Base-by-base conservation (phyloP, 2,329 filamentous ascomycete species). In the Annulohypoxylon truncatum region DNA sequence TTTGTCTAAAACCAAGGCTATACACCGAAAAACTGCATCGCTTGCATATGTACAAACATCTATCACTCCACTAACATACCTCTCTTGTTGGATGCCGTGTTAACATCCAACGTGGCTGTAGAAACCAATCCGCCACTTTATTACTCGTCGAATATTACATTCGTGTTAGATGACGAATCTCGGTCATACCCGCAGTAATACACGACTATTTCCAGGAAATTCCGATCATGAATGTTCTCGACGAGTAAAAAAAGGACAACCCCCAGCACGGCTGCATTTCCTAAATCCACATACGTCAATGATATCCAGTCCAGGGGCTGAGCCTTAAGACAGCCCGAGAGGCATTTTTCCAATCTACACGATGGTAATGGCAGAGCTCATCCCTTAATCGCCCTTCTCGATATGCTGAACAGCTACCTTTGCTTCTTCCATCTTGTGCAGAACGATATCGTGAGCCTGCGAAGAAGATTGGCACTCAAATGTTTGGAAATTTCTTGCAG, bases 391-490 rank as follows among this genome's bases (percentile, higher is more conserved):
- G 13, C 13, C 31, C 31, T 24, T 51, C 26, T 67, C 64, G n/a
- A 64, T 40, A 26, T 56, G 61, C 29, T 47, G 54, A 40, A 40
- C 33, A 9, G 44, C 63, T 18, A 42, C 38, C 15, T 63, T 69
- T 8, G 63, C 61, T 35, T 71, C 69, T 48, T 69, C 64, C 12
- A 68, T 66, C 38, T 69, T 68, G 31, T 64, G 61, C 2, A 68
- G 54, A 22, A 62, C 62, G 46, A 68, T 68, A 5, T 65, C 64
- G 20, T 66, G 66, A 46, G 68, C 71, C 44, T 61, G 58, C 0
- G 54, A 50, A 2, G 59, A 68, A 18, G 64, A 63, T 26, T 68
- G 56, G 22, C 67, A 69, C 38, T 70, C 58, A n/a, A 61, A 71
- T 5, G 24, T 67, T 5, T 58, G 55, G 29, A 72, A 71, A 22